phyloP scores from a whole-genome alignment of 306 rosid genomes.

The Gillenia trifoliata region DNA sequence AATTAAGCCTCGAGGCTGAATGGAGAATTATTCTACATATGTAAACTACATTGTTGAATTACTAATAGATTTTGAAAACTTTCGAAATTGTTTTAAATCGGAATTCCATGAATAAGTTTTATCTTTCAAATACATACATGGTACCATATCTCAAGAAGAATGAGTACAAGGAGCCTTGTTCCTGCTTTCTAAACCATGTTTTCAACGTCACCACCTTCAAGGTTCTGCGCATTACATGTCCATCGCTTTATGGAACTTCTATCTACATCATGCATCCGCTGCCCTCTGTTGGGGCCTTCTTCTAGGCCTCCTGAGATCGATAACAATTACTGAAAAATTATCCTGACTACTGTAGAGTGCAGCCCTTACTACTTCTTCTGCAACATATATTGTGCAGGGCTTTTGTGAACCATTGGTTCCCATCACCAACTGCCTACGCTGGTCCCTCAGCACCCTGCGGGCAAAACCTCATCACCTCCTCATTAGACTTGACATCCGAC shows the following conservation, averaged over 20 bases:
- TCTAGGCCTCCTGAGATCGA: slow-evolving; percentile 27
- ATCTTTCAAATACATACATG: too few species aligned
- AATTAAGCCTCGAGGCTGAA: too few species aligned
- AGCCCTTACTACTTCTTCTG: slow-evolving; percentile 1
- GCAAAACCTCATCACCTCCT: slow-evolving; percentile 23
- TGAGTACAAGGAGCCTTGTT: too few species aligned
- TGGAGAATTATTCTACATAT: too few species aligned
- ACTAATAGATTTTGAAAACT: too few species aligned
- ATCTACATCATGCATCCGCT: not conserved
- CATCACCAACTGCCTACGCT: not conserved
- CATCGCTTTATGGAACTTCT: not conserved
- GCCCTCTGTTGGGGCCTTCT: not conserved
- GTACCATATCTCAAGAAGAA: too few species aligned
- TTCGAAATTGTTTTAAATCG: too few species aligned
- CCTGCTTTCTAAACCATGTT: too few species aligned
- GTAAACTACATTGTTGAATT: too few species aligned
- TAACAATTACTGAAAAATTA: slow-evolving; percentile 32
- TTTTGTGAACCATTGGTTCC: not conserved
- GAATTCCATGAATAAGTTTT: too few species aligned
- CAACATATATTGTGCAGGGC: slow-evolving; percentile 19
- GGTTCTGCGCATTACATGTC: too few species aligned
- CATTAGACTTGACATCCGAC: slow-evolving; percentile 36
- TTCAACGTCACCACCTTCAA: too few species aligned
- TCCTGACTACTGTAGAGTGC: slow-evolving; percentile 30
- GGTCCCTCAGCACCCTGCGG: slow-evolving; percentile 16